phyloP scores from a whole-genome alignment of 2,329 filamentous ascomycete genomes.

The Stachybotrys echinatus region DNA sequence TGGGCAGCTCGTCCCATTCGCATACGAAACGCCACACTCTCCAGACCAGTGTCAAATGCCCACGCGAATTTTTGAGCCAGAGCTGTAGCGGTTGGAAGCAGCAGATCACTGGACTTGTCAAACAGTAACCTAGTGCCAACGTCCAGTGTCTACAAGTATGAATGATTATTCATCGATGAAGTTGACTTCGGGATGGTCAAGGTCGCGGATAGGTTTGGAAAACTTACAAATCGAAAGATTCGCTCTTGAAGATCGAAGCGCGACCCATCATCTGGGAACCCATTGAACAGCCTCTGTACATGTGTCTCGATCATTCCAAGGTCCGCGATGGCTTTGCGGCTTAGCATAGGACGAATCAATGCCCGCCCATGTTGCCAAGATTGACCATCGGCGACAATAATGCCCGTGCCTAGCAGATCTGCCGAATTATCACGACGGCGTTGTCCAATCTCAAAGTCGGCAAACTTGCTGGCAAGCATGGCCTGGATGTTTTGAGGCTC shows the following conservation, averaged over 20 bases:
- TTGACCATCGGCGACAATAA: neutral
- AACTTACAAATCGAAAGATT: neutral
- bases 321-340: neutral
- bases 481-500: neutral
- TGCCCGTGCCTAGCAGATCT: neutral
- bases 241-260: neutral
- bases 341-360: neutral
- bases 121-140: neutral
- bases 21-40: neutral
- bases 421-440: neutral
- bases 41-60: neutral
- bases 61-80: neutral
- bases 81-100: neutral
- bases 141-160: neutral
- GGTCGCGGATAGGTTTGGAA: neutral
- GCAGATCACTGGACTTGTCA: neutral
- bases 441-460: neutral
- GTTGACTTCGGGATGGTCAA: neutral
- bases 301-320: neutral
- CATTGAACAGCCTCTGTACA: neutral
- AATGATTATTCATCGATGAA: too few relatives aligned
- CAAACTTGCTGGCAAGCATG: neutral
- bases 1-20: neutral
- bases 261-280: neutral
- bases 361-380: neutral